Percentiles rank a stretch among this genome's conserved stretches.
Evolutionary conservation across 768 basidiomycete species (phyloP).

Genomic region (Boletus subcaerulescens): DNA sequence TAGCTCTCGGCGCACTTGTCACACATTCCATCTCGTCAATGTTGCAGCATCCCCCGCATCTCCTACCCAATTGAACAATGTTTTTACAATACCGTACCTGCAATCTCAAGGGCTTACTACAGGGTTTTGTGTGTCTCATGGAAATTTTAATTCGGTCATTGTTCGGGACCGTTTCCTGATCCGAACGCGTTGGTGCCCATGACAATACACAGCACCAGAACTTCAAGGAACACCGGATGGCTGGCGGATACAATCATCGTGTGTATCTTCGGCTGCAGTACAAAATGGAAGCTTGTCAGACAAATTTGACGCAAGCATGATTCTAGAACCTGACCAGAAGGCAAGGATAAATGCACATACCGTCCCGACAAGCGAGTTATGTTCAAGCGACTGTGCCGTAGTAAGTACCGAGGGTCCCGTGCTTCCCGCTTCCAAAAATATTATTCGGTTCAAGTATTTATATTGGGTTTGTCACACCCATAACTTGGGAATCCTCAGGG

Average conservation of each 20-base stretch:
- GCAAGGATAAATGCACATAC: too few species aligned
- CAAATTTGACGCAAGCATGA: too few species aligned
- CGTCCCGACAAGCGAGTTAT: too few species aligned
- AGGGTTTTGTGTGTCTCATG: slow-evolving; percentile 20
- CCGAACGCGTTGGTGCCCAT: slow-evolving; percentile 11
- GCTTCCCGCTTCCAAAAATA: too few species aligned
- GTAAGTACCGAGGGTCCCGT: too few species aligned
- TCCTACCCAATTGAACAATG: slow-evolving; percentile 39
- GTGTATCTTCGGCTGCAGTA: too few species aligned
- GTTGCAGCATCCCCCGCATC: slow-evolving; percentile 45
- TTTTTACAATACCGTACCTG: slow-evolving; percentile 34
- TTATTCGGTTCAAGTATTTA: too few species aligned
- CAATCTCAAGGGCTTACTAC: slow-evolving; percentile 32
- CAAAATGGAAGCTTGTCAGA: too few species aligned
- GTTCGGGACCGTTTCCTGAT: slow-evolving; percentile 9
- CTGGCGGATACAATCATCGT: neutral
- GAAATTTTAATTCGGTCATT: slow-evolving; percentile 3
- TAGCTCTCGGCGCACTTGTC: slow-evolving; percentile 28
- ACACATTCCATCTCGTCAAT: slow-evolving; percentile 37
- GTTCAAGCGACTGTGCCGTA: too few species aligned
- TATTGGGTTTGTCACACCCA: too few species aligned
- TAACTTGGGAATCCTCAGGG: neutral
- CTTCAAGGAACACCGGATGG: neutral
- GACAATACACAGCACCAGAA: slow-evolving; percentile 14
- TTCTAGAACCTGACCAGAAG: too few species aligned